Percentiles rank a stretch among this genome's conserved stretches.
Evolutionary conservation across 2,329 filamentous ascomycete species (phyloP).

Genomic region (Lojkania enalia): DNA sequence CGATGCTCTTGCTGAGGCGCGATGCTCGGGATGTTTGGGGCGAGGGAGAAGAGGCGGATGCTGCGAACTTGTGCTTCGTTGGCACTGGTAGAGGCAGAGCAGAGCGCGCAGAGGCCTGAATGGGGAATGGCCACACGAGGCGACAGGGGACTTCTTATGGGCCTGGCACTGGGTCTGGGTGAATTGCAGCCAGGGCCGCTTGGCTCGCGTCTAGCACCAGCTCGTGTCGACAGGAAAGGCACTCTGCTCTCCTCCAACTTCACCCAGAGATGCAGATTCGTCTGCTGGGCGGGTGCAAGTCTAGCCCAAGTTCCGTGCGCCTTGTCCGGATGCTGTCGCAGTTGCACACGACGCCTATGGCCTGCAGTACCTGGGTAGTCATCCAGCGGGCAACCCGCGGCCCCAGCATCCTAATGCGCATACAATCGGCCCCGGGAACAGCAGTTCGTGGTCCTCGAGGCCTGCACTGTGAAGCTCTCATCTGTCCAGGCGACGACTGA

Average conservation of each 20-base stretch:
- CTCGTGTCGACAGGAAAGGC: conserved; percentile 22
- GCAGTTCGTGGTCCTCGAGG: neutral
- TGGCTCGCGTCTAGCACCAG: conserved; percentile 28
- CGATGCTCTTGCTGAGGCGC: neutral
- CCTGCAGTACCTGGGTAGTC: neutral
- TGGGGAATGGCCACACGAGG: conserved; percentile 20
- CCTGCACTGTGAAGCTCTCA: neutral
- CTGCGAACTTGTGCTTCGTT: conserved; percentile 10
- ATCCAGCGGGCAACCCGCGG: too few relatives aligned
- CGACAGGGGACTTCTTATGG: conserved; percentile 32
- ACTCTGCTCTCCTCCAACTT: conserved; percentile 12
- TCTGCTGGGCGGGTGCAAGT: conserved; percentile 4
- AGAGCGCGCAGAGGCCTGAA: conserved; percentile 17
- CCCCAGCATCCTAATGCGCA: neutral
- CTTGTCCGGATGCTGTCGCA: neutral
- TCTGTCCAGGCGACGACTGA: neutral
- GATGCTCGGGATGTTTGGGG: conserved; percentile 8
- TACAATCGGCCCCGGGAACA: neutral
- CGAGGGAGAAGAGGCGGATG: conserved; percentile 6
- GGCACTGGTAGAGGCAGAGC: neutral
- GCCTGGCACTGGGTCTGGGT: conserved; percentile 11
- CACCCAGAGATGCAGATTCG: too few relatives aligned
- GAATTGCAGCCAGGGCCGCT: conserved; percentile 20
- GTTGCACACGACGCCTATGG: neutral
- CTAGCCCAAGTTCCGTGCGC: neutral